phyloP scores from a whole-genome alignment of 495 filamentous ascomycete genomes.

The Amphirosellinia nigrospora region DNA sequence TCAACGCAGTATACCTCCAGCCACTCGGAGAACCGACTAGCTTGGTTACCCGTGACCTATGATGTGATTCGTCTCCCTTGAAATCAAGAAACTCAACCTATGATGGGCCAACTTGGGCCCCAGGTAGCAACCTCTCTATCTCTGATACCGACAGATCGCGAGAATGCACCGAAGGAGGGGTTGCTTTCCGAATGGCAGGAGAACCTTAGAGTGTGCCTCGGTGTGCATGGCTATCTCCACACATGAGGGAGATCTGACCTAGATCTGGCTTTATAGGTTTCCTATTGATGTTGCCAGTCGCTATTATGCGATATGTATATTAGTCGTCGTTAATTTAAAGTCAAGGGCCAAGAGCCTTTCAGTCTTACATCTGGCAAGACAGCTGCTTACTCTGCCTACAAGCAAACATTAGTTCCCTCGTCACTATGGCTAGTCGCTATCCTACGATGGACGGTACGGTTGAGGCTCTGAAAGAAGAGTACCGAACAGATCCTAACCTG shows the following conservation, averaged over 20 bases:
- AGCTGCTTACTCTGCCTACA: background rate
- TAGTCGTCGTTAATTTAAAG: conserved; percentile 1
- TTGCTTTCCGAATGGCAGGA: background rate
- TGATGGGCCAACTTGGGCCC: background rate
- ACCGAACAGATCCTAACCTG: conserved; percentile 45
- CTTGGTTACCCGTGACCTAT: background rate
- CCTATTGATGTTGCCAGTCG: background rate
- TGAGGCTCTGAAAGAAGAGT: conserved; percentile 35
- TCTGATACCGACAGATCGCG: conserved; percentile 18
- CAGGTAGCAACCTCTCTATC: conserved; percentile 13
- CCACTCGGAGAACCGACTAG: background rate
- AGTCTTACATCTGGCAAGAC: background rate
- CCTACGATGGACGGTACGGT: conserved; percentile 1
- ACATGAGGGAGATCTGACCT: background rate
- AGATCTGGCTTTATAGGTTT: conserved; percentile 3
- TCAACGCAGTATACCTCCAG: background rate
- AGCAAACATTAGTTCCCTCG: background rate
- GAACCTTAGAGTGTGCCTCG: background rate
- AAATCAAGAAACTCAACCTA: background rate
- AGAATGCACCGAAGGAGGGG: conserved; percentile 25
- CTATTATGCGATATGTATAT: background rate
- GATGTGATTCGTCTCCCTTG: background rate
- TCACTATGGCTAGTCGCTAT: conserved; percentile 8
- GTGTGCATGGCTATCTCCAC: background rate
- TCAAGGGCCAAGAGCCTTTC: background rate